These are phyloP conservation scores for Calonectria hongkongensis DNA, from an alignment of 2,329 filamentous ascomycete genomes.

Conservation along the genomic window DNA sequence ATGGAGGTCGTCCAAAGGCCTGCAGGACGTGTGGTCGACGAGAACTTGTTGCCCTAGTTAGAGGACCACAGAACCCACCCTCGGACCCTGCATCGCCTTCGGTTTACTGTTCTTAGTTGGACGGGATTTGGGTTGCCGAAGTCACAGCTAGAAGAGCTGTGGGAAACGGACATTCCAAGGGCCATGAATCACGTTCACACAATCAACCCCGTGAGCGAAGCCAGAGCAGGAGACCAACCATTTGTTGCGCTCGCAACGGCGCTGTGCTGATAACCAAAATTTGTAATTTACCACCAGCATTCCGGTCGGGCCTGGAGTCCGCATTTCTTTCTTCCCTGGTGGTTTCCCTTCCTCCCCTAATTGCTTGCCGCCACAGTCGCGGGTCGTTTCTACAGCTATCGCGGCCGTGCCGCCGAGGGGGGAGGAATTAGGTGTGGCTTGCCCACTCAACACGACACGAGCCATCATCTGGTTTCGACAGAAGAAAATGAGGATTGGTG, in stretches of 20 bases:
- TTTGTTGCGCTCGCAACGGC: no score
- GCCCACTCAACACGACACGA: background rate
- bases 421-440: constrained; percentile 15
- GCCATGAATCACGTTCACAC: constrained; percentile 13
- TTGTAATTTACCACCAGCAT: constrained; percentile 7
- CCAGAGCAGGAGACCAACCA: background rate
- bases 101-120: constrained; percentile 18
- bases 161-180: constrained; percentile 14
- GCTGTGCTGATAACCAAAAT: background rate
- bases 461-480: constrained; percentile 6
- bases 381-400: background rate
- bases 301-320: background rate
- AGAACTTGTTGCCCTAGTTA: background rate
- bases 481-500: background rate
- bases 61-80: constrained; percentile 15
- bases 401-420: background rate
- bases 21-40: constrained; percentile 1
- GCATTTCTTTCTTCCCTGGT: background rate
- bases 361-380: constrained; percentile 3
- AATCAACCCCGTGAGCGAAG: background rate
- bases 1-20: background rate
- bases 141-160: constrained; percentile 20
- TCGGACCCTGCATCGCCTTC: constrained; percentile 9
- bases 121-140: constrained; percentile 25
- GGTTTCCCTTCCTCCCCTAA: background rate